phyloP scores from a whole-genome alignment of 2,329 filamentous ascomycete species.

The Trichoderma sp. region DNA sequence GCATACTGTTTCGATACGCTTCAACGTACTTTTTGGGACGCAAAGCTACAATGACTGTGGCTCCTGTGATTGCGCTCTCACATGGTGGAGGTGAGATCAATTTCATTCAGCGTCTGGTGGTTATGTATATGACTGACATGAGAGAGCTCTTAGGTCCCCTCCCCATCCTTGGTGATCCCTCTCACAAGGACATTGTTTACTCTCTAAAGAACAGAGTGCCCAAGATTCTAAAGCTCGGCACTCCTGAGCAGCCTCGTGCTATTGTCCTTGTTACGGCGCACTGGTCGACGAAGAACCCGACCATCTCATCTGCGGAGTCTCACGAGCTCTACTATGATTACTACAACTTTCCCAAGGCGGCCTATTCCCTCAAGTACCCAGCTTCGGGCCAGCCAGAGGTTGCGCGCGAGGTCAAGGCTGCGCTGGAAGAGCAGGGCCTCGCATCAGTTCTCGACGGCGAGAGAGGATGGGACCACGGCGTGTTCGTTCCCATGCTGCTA shows the following conservation, averaged over 20 bases:
- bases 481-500: conserved; percentile 57
- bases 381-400: conserved; percentile 54
- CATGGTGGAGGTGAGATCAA: conserved; percentile 43
- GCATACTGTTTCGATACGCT: conserved; percentile 18
- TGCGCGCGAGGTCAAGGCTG: conserved; percentile 46
- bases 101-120: neutral
- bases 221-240: conserved; percentile 52
- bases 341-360: conserved; percentile 54
- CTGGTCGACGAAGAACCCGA: conserved; percentile 50
- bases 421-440: conserved; percentile 47
- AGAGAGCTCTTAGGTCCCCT: conserved; percentile 45
- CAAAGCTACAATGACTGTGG: conserved; percentile 38
- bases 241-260: conserved; percentile 46
- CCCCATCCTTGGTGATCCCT: conserved; percentile 55
- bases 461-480: conserved; percentile 58
- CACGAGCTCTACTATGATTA: conserved; percentile 58
- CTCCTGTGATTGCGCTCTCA: conserved; percentile 47
- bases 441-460: conserved; percentile 36
- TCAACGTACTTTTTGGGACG: neutral
- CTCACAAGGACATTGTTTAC: conserved; percentile 47
- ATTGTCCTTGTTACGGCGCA: conserved; percentile 59
- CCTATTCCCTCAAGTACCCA: conserved; percentile 54
- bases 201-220: conserved; percentile 54
- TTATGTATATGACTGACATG: neutral
- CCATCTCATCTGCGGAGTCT: conserved; percentile 47